Base-by-base conservation (phyloP, 2,329 filamentous ascomycete genomes). In the Fusarium chaquense region DNA sequence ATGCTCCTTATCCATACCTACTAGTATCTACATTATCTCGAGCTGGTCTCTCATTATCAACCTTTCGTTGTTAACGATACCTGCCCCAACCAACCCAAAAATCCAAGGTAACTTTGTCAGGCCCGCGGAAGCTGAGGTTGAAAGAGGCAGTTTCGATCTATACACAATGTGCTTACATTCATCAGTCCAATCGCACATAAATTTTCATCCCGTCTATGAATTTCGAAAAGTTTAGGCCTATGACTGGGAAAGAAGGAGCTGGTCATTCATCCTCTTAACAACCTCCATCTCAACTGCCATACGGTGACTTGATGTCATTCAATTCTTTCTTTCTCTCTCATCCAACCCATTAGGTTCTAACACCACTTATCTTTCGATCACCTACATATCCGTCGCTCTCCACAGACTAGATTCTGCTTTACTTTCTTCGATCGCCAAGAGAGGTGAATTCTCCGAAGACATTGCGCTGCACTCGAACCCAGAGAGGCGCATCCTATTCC, bases 171-270 rank as follows among this genome's bases (percentile, higher is more conserved):
- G 9, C 15, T 15, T 26, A 24, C 20, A 28, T 12, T 28, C 5
- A 28, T 28, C 24, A 26, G 22, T 16, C 16, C 41, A 10, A 18
- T 30, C 41, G 26, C 16, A 44, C 36, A 46, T 56, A 33, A 3
- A 13, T 35, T 46, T 51, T 40, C 28, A 38, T 50, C 43, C 43
- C 36, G 32, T 20, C 18, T 46, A 44, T 63, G 62, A n/a, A 45
- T 40, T 33, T 41, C 49, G 50, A 47, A 44, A 32, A 20, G 22
- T n/a, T 30, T 13, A 33, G 46, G 38, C 38, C 43, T 33, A 47
- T 26, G 38, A 51, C 26, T 32, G 36, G 46, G 41, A 62, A 62
- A 52, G 57, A 67, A 62, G 56, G 62, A 55, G 32, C 50, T 32
- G 45, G 46, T 9, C 49, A 52, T 35, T 53, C 38, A 22, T 41